Conservation (phyloP, 2,329 filamentous ascomycete genomes). For the Neocucurbitaria cava region DNA sequence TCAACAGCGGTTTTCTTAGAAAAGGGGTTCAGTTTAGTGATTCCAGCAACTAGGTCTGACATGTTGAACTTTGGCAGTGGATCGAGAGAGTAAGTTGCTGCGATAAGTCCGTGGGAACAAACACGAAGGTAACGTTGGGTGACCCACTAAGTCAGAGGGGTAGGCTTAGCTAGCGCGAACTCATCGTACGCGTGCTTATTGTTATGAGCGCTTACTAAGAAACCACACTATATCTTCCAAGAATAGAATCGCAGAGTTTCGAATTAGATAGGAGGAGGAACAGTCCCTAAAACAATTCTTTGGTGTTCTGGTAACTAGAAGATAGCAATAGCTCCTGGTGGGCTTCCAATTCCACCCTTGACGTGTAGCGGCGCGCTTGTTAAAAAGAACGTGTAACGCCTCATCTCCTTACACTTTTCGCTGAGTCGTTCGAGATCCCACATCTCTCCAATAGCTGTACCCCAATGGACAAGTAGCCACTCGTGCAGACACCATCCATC, state of each 20-base stretch:
- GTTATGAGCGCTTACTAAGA: no score
- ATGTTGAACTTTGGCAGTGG: slow-evolving; percentile 20
- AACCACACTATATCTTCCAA: no score
- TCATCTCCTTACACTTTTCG: slow-evolving; percentile 60
- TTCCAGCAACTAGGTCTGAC: slow-evolving; percentile 44
- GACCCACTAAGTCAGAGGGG: slow-evolving; percentile 6
- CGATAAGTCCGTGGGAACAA: not conserved
- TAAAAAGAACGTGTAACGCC: slow-evolving; percentile 67
- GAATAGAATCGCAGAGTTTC: no score
- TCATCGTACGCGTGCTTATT: no score
- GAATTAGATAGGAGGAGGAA: no score
- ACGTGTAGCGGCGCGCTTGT: slow-evolving; percentile 67
- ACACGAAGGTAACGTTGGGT: no score
- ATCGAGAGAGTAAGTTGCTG: not conserved
- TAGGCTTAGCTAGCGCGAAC: slow-evolving; percentile 10
- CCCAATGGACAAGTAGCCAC: slow-evolving; percentile 42
- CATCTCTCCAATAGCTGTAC: slow-evolving; percentile 45
- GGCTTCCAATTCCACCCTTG: slow-evolving; percentile 53
- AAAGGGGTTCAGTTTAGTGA: slow-evolving; percentile 44
- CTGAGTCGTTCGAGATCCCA: slow-evolving; percentile 59
- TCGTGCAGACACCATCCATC: slow-evolving; percentile 45
- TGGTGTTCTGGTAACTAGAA: slow-evolving; percentile 21
- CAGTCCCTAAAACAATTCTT: no score
- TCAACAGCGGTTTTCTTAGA: slow-evolving; percentile 34
- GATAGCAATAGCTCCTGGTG: slow-evolving; percentile 45